These are phyloP conservation scores for Alternaria triticina DNA, from an alignment of 2,329 filamentous ascomycete genomes.

Conservation along the genomic window DNA sequence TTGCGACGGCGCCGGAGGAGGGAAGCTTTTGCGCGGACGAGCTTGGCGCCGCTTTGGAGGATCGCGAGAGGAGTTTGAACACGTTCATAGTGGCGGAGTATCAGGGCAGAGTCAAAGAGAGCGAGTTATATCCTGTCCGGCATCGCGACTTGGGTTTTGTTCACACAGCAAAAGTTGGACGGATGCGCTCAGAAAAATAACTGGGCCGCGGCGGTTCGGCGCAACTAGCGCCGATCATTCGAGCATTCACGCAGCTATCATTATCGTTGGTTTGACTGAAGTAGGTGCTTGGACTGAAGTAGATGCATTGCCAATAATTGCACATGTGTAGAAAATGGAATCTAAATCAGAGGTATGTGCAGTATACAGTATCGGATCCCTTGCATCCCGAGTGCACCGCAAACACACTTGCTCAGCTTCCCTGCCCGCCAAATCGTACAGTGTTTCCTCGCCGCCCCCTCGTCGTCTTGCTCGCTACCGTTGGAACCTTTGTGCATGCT, in stretches of 20 bases:
- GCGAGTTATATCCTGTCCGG: not conserved
- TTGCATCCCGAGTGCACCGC: conserved; percentile 27
- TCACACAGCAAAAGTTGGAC: conserved; percentile 24
- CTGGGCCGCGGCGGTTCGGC: conserved; percentile 22
- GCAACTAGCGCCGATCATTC: conserved; percentile 24
- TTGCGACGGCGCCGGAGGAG: conserved; percentile 67
- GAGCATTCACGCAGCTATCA: conserved; percentile 1
- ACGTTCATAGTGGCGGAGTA: conserved; percentile 65
- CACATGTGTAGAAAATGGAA: conserved; percentile 42
- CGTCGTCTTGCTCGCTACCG: not conserved
- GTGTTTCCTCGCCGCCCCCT: conserved; percentile 7
- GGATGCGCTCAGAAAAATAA: conserved; percentile 27
- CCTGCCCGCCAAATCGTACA: conserved; percentile 30
- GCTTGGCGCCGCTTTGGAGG: conserved; percentile 63
- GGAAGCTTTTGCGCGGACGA: conserved; percentile 59
- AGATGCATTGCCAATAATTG: conserved; percentile 38
- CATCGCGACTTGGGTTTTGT: not conserved
- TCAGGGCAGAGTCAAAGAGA: not conserved
- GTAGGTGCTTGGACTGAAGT: conserved; percentile 4
- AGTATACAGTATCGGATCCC: conserved; percentile 45
- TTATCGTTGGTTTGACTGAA: not conserved
- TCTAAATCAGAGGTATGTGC: conserved; percentile 50
- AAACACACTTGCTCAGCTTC: conserved; percentile 22
- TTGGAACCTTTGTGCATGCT: conserved; percentile 7
- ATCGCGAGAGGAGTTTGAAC: conserved; percentile 73